Base-by-base conservation (phyloP, 192 early-diverging fungal genomes). In the Coemansia sp. region DNA sequence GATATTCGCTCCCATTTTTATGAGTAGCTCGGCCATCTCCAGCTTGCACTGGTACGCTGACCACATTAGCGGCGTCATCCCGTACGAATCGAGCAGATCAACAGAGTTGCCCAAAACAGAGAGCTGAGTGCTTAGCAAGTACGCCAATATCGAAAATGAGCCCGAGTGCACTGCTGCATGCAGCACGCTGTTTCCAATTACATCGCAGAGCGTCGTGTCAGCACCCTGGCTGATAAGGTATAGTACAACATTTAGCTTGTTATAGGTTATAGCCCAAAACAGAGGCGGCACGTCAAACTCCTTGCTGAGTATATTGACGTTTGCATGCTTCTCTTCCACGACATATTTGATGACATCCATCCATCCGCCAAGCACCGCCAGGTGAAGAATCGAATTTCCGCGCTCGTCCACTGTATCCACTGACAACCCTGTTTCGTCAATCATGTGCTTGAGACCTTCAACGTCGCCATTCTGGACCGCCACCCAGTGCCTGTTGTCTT, bases 41-140 rank as follows among this genome's bases (percentile, higher is more conserved):
- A 87, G 83, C 71, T 92, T 91, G 2, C 89, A 90, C 70, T 93
- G 90, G 69, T 96, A 98, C 0, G 91, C 89, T 1, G 92, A 88
- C 97, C 97, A 98, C 92, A 97, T 96, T 23, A 98, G 80, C 49
- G 92, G 83, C 11, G 97, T 98, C 32, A 93, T 87, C 25, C 89
- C 89, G 54, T 92, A 82, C 2, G 82, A 74, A 62, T 98, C 97
- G 4, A 78, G 70, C 0, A 72, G 55, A 67, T 98, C 91, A 10
- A 81, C 56, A 38, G 73, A 67, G 37, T 32, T 27, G 4, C 73
- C 65, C 4, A 93, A 83, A 54, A 89, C 88, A 67, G 90, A 84
- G 2, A 86, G 70, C 52, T 82, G 91, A 5, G 85, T 74, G 60
- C 85, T 81, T 7, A 93, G 73, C 25, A 97, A 57, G 66, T 88